Evolutionary conservation across 495 filamentous ascomycete genomes (phyloP), one percentile per base, ranked within the genome.

Genomic region (Penicillium macrosclerotiorum): DNA sequence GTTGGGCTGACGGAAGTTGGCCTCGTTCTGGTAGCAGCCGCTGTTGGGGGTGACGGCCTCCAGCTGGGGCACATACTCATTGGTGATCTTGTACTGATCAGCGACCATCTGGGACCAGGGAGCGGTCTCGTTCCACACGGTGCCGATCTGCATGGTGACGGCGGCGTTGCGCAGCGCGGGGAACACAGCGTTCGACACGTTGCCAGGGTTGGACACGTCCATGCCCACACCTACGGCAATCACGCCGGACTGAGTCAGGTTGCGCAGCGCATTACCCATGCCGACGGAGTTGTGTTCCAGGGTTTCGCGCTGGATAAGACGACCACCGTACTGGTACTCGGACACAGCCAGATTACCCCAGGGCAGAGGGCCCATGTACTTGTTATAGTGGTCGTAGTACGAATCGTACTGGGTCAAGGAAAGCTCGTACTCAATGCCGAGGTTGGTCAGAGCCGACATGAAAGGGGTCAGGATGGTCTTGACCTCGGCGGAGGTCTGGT

Each of bases 151-250:
- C 49, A 67, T 67, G 18, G 71, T 68, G 8, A 79, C 64, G 19
- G 78, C 66, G 2, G 80, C 62, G 22, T 77, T 63, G 39, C 82
- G 73, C 69, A 78, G 79, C 3, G 75, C 74, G 0, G 79, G 77
- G 33, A 77, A 66, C 14, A 84, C 75, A 23, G 79, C 69, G 54
- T 80, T 81, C 51, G 19, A 67, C 54, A 41, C 71, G 67, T 45
- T 71, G 71, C 55, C 58, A 5, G 59, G 48, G 22, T 54, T 36
- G 11, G 67, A 63, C 11, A 75, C 67, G 47, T 74, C 64, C 52
- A 75, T 42, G 19, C 61, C 65, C 7, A 69, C 61, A 20, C 72
- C 77, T 12, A 79, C 73, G 29, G 70, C 74, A 18, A 68, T 57
- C 22, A 72, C 61, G 1, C 74, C 66, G 38, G 68, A 67, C 5